phyloP scores from a whole-genome alignment of 768 basidiomycete species.

The Boletellus sp. region DNA sequence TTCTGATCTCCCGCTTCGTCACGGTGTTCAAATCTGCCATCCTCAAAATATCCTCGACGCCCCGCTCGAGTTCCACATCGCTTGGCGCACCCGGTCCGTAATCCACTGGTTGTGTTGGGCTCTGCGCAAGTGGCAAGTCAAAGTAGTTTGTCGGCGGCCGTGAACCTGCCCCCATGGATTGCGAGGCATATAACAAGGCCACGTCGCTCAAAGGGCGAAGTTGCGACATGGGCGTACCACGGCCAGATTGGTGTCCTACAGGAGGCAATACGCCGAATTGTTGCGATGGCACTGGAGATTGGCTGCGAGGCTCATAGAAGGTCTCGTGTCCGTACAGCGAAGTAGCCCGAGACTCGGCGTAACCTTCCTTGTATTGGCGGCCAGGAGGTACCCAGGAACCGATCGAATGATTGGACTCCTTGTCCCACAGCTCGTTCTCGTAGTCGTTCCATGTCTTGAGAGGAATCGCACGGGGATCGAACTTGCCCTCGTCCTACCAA shows the following conservation, averaged over 20 bases:
- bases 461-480: conserved; percentile 89
- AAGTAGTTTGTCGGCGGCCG: conserved; percentile 75
- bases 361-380: conserved; percentile 68
- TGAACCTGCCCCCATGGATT: conserved; percentile 61
- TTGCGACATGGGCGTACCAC: conserved; percentile 63
- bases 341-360: conserved; percentile 71
- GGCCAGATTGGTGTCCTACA: conserved; percentile 73
- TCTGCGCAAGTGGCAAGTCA: conserved; percentile 53
- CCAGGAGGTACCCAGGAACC: conserved; percentile 87
- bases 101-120: conserved; percentile 48
- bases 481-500: conserved; percentile 90
- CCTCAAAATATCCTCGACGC: conserved; percentile 69
- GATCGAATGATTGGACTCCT: conserved; percentile 93
- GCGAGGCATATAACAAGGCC: conserved; percentile 51
- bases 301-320: conserved; percentile 69
- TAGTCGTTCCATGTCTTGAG: conserved; percentile 97
- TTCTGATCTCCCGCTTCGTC: conserved; percentile 88
- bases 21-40: conserved; percentile 83
- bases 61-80: conserved; percentile 69
- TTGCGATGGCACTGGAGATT: conserved; percentile 69
- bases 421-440: conserved; percentile 96
- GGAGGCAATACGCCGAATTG: conserved; percentile 55
- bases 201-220: conserved; percentile 33
- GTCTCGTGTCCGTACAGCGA: conserved; percentile 88
- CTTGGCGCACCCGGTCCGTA: conserved; percentile 47